These are phyloP conservation scores for Alnus glutinosa DNA, from an alignment of 306 rosid species.

Conservation along the genomic window DNA sequence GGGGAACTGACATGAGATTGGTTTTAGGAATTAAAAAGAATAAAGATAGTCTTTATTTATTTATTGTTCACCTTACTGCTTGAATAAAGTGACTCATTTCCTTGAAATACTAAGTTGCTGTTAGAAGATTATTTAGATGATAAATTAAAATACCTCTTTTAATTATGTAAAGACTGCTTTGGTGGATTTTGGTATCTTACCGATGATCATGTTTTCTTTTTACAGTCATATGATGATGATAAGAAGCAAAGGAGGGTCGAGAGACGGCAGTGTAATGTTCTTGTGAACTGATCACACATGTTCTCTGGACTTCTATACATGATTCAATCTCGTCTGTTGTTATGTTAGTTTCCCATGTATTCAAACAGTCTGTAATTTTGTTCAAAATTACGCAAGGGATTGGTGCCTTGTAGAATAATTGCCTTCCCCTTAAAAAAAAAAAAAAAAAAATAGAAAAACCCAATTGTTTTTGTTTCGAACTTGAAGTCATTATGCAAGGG, in stretches of 20 bases:
- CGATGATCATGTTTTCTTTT: conserved; percentile 9
- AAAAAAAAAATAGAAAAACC: background rate
- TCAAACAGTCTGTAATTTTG: conserved; percentile 8
- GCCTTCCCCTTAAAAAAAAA: background rate
- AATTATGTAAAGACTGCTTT: background rate
- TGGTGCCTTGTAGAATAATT: conserved; percentile 34
- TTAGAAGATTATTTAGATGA: background rate
- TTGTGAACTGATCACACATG: conserved; percentile 38
- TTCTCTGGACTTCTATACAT: conserved; percentile 16
- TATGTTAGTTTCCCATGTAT: conserved; percentile 25
- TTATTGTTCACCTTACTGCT: background rate
- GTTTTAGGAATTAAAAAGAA: background rate
- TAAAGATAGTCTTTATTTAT: background rate
- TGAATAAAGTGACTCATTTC: background rate
- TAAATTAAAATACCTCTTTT: background rate
- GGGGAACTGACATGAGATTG: conserved; percentile 1
- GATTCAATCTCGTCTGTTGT: conserved; percentile 27
- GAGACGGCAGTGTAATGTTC: conserved; percentile 61
- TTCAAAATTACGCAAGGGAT: conserved; percentile 14
- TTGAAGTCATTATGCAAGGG: background rate
- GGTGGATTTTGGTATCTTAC: background rate
- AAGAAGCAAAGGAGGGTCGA: conserved; percentile 64
- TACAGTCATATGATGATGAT: conserved; percentile 55
- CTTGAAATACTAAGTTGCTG: background rate
- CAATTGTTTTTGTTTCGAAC: background rate